Base-by-base conservation (phyloP, 2,329 filamentous ascomycete species). In the Cyphellophora attinorum region DNA sequence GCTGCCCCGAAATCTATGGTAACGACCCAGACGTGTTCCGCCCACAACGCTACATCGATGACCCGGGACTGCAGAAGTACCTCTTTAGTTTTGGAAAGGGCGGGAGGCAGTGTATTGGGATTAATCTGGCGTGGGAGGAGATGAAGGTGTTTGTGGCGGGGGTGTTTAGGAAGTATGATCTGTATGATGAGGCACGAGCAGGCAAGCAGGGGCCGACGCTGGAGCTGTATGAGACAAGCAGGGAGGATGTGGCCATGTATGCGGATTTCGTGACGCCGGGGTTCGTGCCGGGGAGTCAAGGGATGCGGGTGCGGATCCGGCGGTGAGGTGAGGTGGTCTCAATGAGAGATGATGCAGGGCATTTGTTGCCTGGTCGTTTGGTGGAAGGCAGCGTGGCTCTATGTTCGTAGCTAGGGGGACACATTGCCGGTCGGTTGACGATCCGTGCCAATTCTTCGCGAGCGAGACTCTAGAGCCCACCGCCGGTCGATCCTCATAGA, bases 151-250 rank as follows among this genome's bases (percentile, higher is more conserved):
- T 52, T 38, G 47, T 62, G 4, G 56, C 58, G 29, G 56, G 55
- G 38, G 42, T 63, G 3, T 61, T 62, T 43, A 53, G 58, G 12
- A 46, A 50, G 30, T 61, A 57, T 56, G 58, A 56, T 34, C n/a
- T n/a, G n/a, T 52, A 55, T 13, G 51, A 41, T 6, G 58, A 56
- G 18, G 45, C 51, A 11, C 53, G 52, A 17, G 51, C 46, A 31
- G 54, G 46, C 3, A 50, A 47, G 19, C 45, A 49, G 11, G 48
- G 54, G 6, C 23, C 29, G 12, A 25, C 15, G 10, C 29, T 47
- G 5, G 37, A 45, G 21, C 35, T 49, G 25, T 41, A 40, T 18
- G 34, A 46, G 16, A 49, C 45, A 17, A 41, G 27, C 15, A 27
- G 33, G 13, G 18, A 34, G 30, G 46, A 49, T 37, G 31, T 49